Conservation (phyloP, 2,329 filamentous ascomycete genomes). For the Fusarium acutatum region DNA sequence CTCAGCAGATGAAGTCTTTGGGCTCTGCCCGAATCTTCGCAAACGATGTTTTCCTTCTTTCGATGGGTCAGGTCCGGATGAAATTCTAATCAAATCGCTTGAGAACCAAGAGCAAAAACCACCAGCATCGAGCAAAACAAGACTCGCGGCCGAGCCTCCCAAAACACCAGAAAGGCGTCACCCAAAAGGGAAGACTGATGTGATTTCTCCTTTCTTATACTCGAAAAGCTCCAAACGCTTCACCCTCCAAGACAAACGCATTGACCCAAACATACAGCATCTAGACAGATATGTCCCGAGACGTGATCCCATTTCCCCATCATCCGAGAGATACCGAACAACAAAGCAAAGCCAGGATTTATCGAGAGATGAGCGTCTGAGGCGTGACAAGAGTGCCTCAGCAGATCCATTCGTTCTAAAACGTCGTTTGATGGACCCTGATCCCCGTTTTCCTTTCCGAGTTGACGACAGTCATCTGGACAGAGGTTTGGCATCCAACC, state of each 20-base stretch:
- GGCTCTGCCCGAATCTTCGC: background rate
- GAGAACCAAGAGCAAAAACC: constrained; percentile 3
- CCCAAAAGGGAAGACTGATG: background rate
- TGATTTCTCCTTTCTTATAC: constrained; percentile 28
- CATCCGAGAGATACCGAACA: constrained; percentile 56
- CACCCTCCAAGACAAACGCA: constrained; percentile 3
- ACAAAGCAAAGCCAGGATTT: constrained; percentile 54
- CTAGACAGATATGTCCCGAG: constrained; percentile 63
- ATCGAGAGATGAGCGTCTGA: constrained; percentile 54
- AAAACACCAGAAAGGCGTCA: constrained; percentile 2
- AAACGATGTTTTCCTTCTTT: constrained; percentile 9
- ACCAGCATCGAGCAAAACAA: background rate
- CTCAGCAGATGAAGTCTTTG: constrained; percentile 36
- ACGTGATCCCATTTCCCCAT: constrained; percentile 47
- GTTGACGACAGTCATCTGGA: constrained; percentile 19
- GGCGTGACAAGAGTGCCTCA: constrained; percentile 52
- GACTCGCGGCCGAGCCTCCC: background rate
- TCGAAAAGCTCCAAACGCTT: background rate
- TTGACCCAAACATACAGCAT: constrained; percentile 21
- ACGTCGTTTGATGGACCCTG: constrained; percentile 30
- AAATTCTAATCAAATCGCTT: background rate
- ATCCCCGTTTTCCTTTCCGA: constrained; percentile 15
- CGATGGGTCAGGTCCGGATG: constrained; percentile 30
- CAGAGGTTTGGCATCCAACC: constrained; percentile 15
- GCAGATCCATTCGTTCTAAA: constrained; percentile 53